Percentiles rank a stretch among this genome's conserved stretches.
phyloP scores from a whole-genome alignment of 257 asterid genomes.

The Ilex aquifolium region DNA sequence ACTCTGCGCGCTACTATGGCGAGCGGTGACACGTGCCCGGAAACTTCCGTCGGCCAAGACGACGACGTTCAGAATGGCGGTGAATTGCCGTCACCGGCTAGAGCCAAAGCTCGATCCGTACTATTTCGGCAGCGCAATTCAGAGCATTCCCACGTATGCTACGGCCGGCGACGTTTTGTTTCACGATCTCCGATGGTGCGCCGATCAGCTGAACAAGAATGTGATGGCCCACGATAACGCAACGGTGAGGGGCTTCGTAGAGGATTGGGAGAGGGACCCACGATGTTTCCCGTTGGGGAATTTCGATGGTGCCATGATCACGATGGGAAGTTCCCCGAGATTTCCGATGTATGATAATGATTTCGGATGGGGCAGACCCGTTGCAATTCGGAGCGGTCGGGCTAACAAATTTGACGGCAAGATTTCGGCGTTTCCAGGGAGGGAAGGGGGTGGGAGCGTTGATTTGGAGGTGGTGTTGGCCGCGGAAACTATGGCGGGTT shows the following conservation, averaged over 20 bases:
- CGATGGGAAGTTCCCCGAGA: conserved; percentile 46
- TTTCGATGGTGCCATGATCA: conserved; percentile 11
- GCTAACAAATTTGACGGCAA: conserved; percentile 45
- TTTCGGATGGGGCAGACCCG: conserved; percentile 51
- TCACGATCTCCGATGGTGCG: conserved; percentile 11
- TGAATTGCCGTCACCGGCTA: conserved; percentile 9
- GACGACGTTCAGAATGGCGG: conserved; percentile 10
- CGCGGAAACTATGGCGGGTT: conserved; percentile 41
- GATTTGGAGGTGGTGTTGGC: conserved; percentile 41
- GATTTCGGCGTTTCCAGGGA: conserved; percentile 47
- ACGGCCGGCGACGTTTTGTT: conserved; percentile 12
- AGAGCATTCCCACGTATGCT: conserved; percentile 8
- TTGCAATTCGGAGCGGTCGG: conserved; percentile 39
- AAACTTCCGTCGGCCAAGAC: neutral
- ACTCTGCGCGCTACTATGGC: conserved; percentile 2
- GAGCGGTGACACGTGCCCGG: conserved; percentile 4
- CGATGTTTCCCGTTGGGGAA: conserved; percentile 7
- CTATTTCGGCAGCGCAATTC: conserved; percentile 8
- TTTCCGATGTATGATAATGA: conserved; percentile 49
- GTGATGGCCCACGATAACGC: conserved; percentile 3
- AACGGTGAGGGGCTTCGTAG: neutral
- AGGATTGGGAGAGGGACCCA: conserved; percentile 28
- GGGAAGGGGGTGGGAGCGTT: conserved; percentile 36
- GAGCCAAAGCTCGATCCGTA: conserved; percentile 4
- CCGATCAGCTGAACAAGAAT: conserved; percentile 7